Base-by-base conservation (phyloP, 805 yeast genomes). In the Brettanomyces anomalus region DNA sequence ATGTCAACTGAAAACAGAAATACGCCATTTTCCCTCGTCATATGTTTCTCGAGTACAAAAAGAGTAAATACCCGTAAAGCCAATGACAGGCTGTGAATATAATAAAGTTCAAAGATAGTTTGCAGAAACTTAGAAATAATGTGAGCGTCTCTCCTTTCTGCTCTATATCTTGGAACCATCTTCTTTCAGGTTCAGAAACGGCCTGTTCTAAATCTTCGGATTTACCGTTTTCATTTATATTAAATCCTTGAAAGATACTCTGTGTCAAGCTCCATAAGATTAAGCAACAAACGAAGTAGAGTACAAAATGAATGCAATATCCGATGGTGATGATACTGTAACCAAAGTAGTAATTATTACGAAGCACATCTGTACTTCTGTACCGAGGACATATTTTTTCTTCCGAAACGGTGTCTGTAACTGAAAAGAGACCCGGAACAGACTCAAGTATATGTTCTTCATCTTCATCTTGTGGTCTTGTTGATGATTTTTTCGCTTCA, bases 251-350 rank as follows among this genome's bases (percentile, higher is more conserved):
- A 15, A 35, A 16, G 10, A 16, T 35, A 7, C 16, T 20, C 37
- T 21, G 10, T 2, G 40, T 24, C 32, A 26, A 19, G 15, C 48
- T 26, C n/a, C 52, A 50, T 20, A 51, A 40, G 3, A 37, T 14
- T 14, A 19, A 8, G 14, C 31, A 37, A 7, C 44, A 39, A 37
- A 54, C 28, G 36, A 50, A 54, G 30, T 51, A 53, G 11, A 48
- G 41, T 31, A 53, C 43, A 39, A 50, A 53, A 40, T 53, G 54
- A 15, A n/a, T 5, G 6, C 15, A 30, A n/a, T 26, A 38, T 14
- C 35, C 33, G 5, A 14, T 8, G 7, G 35, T 21, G 13, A 38
- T 10, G 8, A 38, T 15, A 13, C 16, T 16, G 28, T 38, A 31
- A 2, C 41, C 41, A n/a, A 38, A 19, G 26, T 38, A 19, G n/a